A percentile compares a stretch with the other conserved stretches of the same genome.
phyloP scores from a whole-genome alignment of 1,139 yeast species.

The Suhomyces guaymorum region DNA sequence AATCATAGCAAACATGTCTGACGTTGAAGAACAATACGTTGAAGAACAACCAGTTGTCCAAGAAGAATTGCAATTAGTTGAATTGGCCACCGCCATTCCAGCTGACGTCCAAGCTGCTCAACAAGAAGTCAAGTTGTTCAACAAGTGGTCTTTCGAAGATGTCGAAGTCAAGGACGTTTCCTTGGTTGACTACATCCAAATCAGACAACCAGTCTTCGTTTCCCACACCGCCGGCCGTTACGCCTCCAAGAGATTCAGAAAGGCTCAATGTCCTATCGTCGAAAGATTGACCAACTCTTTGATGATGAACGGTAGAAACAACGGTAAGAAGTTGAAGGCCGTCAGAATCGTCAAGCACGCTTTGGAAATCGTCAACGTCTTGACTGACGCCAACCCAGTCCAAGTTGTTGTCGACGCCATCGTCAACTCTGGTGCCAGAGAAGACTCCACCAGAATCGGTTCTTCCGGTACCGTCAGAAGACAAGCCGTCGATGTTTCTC shows the following conservation, averaged over 20 bases:
- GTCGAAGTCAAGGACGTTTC: constrained; percentile 98
- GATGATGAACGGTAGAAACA: constrained; percentile 99
- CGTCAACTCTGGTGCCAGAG: constrained; percentile 99
- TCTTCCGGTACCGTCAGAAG: constrained; percentile 99
- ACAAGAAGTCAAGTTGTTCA: constrained; percentile 95
- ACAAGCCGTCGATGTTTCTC: constrained; percentile 99
- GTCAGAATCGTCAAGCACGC: constrained; percentile 99
- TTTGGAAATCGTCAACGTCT: constrained; percentile 93
- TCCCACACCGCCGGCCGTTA: constrained; percentile 99
- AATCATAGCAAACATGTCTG: constrained; percentile 41
- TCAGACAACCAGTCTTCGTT: constrained; percentile 96
- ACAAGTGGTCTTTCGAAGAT: constrained; percentile 99
- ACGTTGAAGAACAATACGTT: constrained; percentile 51
- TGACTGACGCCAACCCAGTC: constrained; percentile 99
- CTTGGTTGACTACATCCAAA: constrained; percentile 96
- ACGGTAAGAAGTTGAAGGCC: constrained; percentile 99
- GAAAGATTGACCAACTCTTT: constrained; percentile 99
- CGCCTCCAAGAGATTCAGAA: constrained; percentile 99
- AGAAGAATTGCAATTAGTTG: constrained; percentile 76
- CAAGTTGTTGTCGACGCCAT: constrained; percentile 99
- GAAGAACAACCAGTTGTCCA: constrained; percentile 71
- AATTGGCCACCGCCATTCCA: constrained; percentile 93
- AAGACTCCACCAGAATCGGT: constrained; percentile 99
- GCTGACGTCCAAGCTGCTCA: constrained; percentile 96
- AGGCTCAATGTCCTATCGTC: constrained; percentile 98